Evolutionary conservation across 345 rosid genomes (phyloP).

Genomic region (Lepidium africanum): DNA sequence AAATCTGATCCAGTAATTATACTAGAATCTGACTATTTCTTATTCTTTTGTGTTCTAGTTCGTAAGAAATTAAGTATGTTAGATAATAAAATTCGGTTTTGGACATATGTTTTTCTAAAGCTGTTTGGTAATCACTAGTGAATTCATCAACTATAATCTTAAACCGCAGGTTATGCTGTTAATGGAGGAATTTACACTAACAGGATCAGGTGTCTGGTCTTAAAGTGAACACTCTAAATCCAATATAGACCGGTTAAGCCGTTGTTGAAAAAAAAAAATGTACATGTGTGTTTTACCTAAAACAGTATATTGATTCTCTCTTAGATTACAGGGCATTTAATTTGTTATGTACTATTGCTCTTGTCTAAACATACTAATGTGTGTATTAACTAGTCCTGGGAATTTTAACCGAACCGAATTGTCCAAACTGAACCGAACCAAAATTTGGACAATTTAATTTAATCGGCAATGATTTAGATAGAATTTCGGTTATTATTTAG

Average conservation of each 20-base stretch:
- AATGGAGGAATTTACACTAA: background rate
- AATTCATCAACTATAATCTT: background rate
- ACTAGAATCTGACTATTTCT: background rate
- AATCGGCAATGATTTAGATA: too few species aligned
- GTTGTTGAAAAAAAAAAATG: background rate
- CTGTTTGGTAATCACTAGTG: background rate
- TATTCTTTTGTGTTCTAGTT: background rate
- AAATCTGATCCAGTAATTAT: background rate
- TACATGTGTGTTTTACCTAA: background rate
- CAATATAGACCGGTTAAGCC: background rate
- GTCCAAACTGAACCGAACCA: too few species aligned
- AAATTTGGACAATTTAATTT: too few species aligned
- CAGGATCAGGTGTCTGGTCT: slow-evolving; percentile 9
- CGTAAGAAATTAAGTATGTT: background rate
- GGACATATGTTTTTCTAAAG: background rate
- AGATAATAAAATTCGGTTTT: background rate
- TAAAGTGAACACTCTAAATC: slow-evolving; percentile 1
- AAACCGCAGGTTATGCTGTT: slow-evolving; percentile 17
- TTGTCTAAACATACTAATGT: background rate
- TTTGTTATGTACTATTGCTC: background rate
- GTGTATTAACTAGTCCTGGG: background rate
- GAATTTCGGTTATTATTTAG: too few species aligned
- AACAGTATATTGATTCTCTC: background rate
- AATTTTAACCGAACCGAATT: too few species aligned
- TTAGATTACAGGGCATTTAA: background rate